Evolutionary conservation across 306 rosid species (phyloP), one percentile per base, ranked within the genome.

Genomic region (Prunus davidiana): DNA sequence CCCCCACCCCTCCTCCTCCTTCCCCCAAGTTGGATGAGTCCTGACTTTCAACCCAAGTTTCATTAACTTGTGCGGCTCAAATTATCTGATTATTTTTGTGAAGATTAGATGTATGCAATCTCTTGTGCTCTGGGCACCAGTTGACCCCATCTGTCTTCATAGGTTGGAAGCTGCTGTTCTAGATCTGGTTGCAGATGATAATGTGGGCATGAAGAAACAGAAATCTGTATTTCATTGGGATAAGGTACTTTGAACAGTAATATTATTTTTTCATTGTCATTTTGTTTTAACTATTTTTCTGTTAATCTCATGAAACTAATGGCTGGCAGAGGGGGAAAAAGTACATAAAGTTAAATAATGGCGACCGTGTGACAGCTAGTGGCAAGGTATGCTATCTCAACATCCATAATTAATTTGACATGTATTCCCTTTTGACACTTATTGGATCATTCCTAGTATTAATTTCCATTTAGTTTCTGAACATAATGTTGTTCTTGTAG

Each of bases 201-300:
- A 90, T 77, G 9, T 87, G 67, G 91, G 95, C 85, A 90, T 94
- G 84, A 50, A 85, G 93, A 94, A 85, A 84, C 96, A 92, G 65
- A 90, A 91, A 83, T 92, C 98, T 46, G 86, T 80, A 9, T 92
- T 74, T 84, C 98, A 92, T 82, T 94, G 98, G 98, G 98, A 91
- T 71, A 94, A 87, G 97, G 98, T 92, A 78, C 67, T 58, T 45
- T 57, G 56, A 60, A 54, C 69, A 11, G 22, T 79, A 79, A 60
- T 24, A 14, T 63, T 71, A 32, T 28, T 49, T 58, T 61, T 3
- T 78, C 69, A 13, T 32, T 51, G 25, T 47, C 4, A 57, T 77
- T 27, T 63, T 55, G 7, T 69, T 10, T 62, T 65, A 74, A 64
- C 34, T 34, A 34, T 47, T 50, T 52, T 50, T 22, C 68, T 52